phyloP scores from a whole-genome alignment of 2,329 filamentous ascomycete species.

The Epichloe amarillans region DNA sequence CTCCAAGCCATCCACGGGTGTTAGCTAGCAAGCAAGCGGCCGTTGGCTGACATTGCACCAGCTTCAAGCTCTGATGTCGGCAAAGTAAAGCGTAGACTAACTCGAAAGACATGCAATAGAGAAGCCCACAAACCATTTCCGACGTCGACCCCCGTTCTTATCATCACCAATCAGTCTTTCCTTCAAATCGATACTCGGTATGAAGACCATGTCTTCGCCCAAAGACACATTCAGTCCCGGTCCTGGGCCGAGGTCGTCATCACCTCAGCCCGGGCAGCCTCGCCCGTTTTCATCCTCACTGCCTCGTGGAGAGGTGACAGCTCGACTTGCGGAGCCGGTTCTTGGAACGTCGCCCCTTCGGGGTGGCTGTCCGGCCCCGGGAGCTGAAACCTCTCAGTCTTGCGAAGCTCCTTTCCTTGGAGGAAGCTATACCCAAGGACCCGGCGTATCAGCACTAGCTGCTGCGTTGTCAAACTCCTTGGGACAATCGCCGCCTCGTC shows the following conservation, averaged over 20 bases:
- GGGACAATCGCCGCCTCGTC: constrained; percentile 55
- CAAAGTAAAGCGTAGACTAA: neutral
- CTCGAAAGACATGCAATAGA: constrained; percentile 1
- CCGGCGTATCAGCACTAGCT: constrained; percentile 76
- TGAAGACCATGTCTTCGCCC: constrained; percentile 23
- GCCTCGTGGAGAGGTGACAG: constrained; percentile 46
- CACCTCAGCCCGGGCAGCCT: constrained; percentile 31
- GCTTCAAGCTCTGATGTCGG: neutral
- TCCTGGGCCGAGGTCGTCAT: constrained; percentile 29
- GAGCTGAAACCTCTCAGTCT: constrained; percentile 16
- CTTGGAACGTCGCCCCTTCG: constrained; percentile 27
- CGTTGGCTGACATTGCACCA: neutral
- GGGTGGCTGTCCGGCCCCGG: constrained; percentile 18
- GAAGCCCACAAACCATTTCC: neutral
- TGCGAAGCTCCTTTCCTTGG: constrained; percentile 51
- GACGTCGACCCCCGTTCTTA: neutral
- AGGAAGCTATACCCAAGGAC: constrained; percentile 52
- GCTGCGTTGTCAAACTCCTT: constrained; percentile 69
- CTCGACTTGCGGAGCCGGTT: constrained; percentile 46
- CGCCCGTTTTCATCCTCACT: constrained; percentile 37
- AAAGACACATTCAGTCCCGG: constrained; percentile 24
- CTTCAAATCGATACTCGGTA: neutral
- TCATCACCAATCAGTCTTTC: neutral
- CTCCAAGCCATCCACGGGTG: neutral
- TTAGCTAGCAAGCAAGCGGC: neutral